phyloP scores from a whole-genome alignment of 768 basidiomycete genomes.

The Mycena metata region DNA sequence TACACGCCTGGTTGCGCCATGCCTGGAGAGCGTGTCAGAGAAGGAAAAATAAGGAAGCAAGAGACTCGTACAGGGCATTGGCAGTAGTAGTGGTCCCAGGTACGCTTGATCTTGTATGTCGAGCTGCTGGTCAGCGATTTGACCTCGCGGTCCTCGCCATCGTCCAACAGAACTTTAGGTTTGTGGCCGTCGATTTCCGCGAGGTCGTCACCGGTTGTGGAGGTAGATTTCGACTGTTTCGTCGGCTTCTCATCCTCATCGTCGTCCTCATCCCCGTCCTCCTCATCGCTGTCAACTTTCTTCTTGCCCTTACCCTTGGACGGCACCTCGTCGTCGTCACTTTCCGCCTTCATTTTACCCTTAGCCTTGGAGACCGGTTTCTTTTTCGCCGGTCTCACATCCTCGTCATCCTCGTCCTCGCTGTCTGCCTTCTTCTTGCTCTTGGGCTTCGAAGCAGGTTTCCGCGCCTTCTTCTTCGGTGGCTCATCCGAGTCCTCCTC shows the following conservation, averaged over 20 bases:
- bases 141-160: slow-evolving; percentile 50
- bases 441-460: slow-evolving; percentile 26
- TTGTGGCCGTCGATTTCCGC: slow-evolving; percentile 64
- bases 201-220: slow-evolving; percentile 63
- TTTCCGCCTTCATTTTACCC: background rate
- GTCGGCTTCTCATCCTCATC: slow-evolving; percentile 42
- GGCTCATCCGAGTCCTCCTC: slow-evolving; percentile 37
- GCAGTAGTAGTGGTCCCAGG: slow-evolving; percentile 58
- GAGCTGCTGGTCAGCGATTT: slow-evolving; percentile 41
- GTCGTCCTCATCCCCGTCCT: too few relatives aligned
- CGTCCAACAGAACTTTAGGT: slow-evolving; percentile 60
- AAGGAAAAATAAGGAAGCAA: background rate
- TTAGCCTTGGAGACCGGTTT: background rate
- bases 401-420: slow-evolving; percentile 34
- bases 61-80: slow-evolving; percentile 50
- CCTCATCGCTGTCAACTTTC: too few relatives aligned
- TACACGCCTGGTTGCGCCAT: slow-evolving; percentile 52
- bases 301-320: too few relatives aligned
- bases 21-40: slow-evolving; percentile 40
- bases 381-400: slow-evolving; percentile 1
- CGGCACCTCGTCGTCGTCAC: too few relatives aligned
- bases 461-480: too few relatives aligned
- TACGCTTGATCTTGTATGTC: slow-evolving; percentile 53
- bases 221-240: slow-evolving; percentile 66
- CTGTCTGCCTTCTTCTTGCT: slow-evolving; percentile 44